A percentile compares a stretch with the other conserved stretches of the same genome.
phyloP scores from a whole-genome alignment of 768 basidiomycete genomes.

The Candolleomyces efflorescens region DNA sequence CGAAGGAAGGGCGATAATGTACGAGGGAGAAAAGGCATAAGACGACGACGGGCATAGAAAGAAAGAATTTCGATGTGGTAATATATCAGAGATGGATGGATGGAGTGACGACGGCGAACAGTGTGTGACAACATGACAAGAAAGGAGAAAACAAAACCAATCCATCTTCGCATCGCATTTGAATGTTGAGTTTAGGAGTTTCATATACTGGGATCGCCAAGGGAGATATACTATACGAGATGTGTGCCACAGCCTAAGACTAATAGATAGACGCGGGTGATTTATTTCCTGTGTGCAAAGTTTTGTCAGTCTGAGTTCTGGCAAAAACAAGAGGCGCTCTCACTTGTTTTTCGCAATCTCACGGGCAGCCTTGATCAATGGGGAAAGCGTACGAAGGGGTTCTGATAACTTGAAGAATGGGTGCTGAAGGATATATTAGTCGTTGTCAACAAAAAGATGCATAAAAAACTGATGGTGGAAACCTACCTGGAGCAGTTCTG shows the following conservation, averaged over 20 bases:
- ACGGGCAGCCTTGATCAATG: slow-evolving; percentile 88
- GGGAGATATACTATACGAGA: background rate
- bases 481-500: slow-evolving; percentile 70
- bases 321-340: background rate
- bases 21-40: no score
- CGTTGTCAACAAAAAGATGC: background rate
- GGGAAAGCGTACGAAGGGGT: slow-evolving; percentile 79
- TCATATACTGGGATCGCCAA: background rate
- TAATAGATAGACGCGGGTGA: background rate
- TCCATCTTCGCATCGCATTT: no score
- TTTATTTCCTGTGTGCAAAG: background rate
- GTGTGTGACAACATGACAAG: background rate
- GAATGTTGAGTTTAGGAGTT: background rate
- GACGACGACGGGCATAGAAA: no score
- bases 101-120: no score
- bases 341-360: slow-evolving; percentile 72
- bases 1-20: no score
- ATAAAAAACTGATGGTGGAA: background rate
- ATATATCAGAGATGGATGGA: no score
- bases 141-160: background rate
- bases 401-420: slow-evolving; percentile 87
- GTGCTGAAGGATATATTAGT: slow-evolving; percentile 44
- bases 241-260: background rate
- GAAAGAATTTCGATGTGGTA: no score
- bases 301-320: background rate